Evolutionary conservation across 345 rosid genomes (phyloP).

Genomic region (Melaleuca alternifolia): DNA sequence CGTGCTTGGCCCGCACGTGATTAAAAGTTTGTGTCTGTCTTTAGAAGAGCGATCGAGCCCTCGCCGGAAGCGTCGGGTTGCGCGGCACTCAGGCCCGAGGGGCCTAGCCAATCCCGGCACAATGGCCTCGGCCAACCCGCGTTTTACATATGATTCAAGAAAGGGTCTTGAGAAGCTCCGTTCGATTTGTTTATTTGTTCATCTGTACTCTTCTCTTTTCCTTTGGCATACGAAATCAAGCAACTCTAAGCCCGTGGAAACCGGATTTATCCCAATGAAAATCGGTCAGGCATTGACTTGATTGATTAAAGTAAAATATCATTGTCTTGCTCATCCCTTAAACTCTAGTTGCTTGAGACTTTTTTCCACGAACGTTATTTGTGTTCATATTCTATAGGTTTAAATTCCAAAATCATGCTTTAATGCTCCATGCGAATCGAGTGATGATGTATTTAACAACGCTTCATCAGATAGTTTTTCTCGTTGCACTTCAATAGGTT

Average conservation of each 20-base stretch:
- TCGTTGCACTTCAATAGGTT: neutral
- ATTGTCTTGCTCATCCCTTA: neutral
- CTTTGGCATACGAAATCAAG: neutral
- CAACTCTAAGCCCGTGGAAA: neutral
- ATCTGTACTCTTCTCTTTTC: neutral
- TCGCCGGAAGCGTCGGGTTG: neutral
- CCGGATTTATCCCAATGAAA: neutral
- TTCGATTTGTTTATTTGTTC: neutral
- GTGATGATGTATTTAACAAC: neutral
- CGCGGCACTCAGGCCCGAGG: neutral
- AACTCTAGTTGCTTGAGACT: neutral
- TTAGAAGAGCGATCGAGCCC: neutral
- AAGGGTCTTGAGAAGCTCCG: neutral
- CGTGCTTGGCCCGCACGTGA: neutral
- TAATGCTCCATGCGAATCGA: neutral
- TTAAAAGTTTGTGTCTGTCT: neutral
- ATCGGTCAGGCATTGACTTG: neutral
- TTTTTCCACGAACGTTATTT: neutral
- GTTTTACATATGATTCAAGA: neutral
- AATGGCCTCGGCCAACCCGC: fast-evolving
- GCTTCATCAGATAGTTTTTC: neutral
- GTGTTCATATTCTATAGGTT: neutral
- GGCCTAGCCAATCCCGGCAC: too few relatives aligned
- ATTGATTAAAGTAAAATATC: neutral
- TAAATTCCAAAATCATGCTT: neutral